These are phyloP conservation scores for Rhodosporidiobolus odoratus DNA, from an alignment of 768 basidiomycete species.

Conservation along the genomic window DNA sequence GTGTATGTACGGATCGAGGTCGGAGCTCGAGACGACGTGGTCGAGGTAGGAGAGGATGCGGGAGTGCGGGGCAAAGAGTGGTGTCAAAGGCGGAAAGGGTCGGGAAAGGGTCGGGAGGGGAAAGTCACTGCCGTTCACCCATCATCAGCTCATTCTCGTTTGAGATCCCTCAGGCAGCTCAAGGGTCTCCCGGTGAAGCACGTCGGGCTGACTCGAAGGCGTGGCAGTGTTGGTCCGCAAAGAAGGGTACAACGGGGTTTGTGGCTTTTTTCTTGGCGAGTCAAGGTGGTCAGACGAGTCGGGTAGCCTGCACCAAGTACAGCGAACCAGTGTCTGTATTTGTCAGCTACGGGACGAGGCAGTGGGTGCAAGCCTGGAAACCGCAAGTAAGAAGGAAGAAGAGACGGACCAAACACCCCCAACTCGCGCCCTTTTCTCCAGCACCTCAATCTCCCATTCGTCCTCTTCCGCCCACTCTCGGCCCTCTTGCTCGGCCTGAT, in stretches of 20 bases:
- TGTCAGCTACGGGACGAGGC: too few relatives aligned
- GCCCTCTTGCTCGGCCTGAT: too few relatives aligned
- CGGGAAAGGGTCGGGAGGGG: too few relatives aligned
- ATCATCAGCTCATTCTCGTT: too few relatives aligned
- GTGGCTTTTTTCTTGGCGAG: constrained; percentile 53
- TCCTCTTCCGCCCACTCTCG: too few relatives aligned
- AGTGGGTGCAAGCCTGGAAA: too few relatives aligned
- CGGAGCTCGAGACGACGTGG: constrained; percentile 49
- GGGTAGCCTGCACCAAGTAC: background rate
- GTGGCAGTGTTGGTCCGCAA: constrained; percentile 58
- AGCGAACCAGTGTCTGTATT: background rate
- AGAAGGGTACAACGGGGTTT: constrained; percentile 56
- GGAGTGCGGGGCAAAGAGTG: constrained; percentile 55
- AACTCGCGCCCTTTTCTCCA: constrained; percentile 61
- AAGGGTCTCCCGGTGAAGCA: too few relatives aligned
- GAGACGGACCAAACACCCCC: constrained; percentile 70
- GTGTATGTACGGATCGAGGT: constrained; percentile 50
- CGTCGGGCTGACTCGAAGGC: constrained; percentile 51
- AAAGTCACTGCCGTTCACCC: constrained; percentile 58
- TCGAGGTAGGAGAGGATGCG: constrained; percentile 53
- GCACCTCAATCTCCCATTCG: constrained; percentile 61
- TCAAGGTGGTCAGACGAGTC: background rate
- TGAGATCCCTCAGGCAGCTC: too few relatives aligned
- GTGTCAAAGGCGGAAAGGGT: constrained; percentile 55
- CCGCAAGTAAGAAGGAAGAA: background rate